Conservation (phyloP, 106 monocot species). For the Vanilla planifolia region DNA sequence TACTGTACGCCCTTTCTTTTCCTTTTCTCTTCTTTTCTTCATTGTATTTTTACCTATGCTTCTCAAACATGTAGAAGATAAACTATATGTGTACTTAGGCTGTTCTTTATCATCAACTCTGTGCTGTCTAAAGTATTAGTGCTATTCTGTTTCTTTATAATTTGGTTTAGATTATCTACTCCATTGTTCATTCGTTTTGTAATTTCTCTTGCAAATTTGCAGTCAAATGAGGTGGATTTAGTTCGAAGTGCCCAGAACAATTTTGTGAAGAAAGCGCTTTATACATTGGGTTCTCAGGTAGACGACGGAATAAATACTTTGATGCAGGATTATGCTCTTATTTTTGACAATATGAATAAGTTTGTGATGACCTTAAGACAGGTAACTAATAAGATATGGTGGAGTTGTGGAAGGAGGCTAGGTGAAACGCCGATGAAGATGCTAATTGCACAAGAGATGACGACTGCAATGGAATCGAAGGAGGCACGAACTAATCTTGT, state of each 20-base stretch:
- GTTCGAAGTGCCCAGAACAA: constrained; percentile 11
- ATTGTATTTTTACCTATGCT: neutral
- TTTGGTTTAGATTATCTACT: neutral
- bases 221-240: no score
- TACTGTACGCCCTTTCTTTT: neutral
- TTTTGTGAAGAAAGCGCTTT: constrained; percentile 21
- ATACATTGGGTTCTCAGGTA: constrained; percentile 20
- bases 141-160: neutral
- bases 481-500: constrained; percentile 59
- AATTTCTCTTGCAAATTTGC: no score
- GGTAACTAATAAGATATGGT: constrained; percentile 36
- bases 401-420: constrained; percentile 26
- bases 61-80: neutral
- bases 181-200: neutral
- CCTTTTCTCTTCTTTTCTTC: neutral
- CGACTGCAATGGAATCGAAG: constrained; percentile 40
- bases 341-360: neutral
- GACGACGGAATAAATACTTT: constrained; percentile 23
- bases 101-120: neutral
- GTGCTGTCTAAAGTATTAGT: neutral
- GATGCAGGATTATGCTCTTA: neutral
- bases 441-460: constrained; percentile 86
- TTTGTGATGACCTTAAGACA: constrained; percentile 11
- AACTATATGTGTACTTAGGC: neutral
- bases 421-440: constrained; percentile 71